Evolutionary conservation across 345 rosid species (phyloP).

Genomic region (Salix koriyanagi): DNA sequence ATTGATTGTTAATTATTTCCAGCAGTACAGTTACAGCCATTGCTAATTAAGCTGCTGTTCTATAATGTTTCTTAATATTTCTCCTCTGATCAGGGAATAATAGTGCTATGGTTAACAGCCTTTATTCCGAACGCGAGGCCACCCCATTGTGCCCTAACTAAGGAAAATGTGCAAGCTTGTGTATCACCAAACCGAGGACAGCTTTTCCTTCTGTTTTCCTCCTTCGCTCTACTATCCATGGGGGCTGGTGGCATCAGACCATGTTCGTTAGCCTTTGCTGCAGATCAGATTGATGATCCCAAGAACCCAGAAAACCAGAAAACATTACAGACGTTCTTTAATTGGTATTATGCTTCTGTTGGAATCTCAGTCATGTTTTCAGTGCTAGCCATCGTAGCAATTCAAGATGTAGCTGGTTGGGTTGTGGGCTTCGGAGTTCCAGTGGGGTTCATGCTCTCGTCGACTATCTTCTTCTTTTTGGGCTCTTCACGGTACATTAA

Average conservation of each 20-base stretch:
- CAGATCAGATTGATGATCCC: conserved; percentile 50
- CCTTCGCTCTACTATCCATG: conserved; percentile 38
- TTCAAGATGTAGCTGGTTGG: conserved; percentile 49
- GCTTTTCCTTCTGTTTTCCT: conserved; percentile 27
- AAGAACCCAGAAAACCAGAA: conserved; percentile 34
- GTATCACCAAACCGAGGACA: conserved; percentile 19
- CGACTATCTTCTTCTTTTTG: conserved; percentile 29
- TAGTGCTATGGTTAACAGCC: conserved; percentile 44
- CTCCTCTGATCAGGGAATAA: conserved; percentile 34
- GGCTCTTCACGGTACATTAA: conserved; percentile 44
- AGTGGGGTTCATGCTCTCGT: conserved; percentile 36
- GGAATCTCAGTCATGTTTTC: conserved; percentile 37
- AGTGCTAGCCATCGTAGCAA: conserved; percentile 37
- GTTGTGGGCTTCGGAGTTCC: conserved; percentile 50
- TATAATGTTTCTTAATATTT: neutral
- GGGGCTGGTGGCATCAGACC: conserved; percentile 54
- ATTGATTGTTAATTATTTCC: no score
- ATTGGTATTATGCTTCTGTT: conserved; percentile 53
- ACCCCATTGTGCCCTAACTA: conserved; percentile 19
- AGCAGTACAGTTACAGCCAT: neutral
- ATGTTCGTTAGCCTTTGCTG: conserved; percentile 53
- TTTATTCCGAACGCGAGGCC: conserved; percentile 36
- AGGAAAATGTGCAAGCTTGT: conserved; percentile 13
- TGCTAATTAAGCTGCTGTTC: neutral
- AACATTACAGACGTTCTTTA: conserved; percentile 46